These are phyloP conservation scores for Nemania sp. DNA, from an alignment of 2,329 filamentous ascomycete genomes.

Conservation along the genomic window DNA sequence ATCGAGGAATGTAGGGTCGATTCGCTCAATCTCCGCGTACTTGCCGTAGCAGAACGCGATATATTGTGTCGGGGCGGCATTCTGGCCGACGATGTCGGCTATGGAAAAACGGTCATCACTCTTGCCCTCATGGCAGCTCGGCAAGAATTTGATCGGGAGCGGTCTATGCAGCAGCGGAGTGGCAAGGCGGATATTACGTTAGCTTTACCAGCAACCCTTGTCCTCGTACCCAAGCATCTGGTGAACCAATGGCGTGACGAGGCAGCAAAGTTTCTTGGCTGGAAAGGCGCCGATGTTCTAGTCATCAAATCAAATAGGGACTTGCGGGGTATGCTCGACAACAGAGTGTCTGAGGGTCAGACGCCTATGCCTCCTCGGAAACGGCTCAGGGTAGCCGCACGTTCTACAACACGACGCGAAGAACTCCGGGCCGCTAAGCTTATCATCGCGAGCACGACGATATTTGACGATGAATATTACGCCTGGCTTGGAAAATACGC, in stretches of 20 bases:
- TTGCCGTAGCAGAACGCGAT: slow-evolving; percentile 37
- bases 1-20: slow-evolving; percentile 44
- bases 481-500: slow-evolving; percentile 25
- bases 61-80: slow-evolving; percentile 43
- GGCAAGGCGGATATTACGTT: slow-evolving; percentile 19
- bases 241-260: slow-evolving; percentile 46
- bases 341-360: not conserved
- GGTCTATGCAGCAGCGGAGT: slow-evolving; percentile 28
- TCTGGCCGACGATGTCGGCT: slow-evolving; percentile 49
- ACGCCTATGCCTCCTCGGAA: not conserved
- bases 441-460: slow-evolving; percentile 42
- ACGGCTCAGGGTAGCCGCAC: not conserved
- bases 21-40: slow-evolving; percentile 40
- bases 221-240: slow-evolving; percentile 47
- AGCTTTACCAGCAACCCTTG: slow-evolving; percentile 43
- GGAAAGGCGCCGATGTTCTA: slow-evolving; percentile 30
- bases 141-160: slow-evolving; percentile 24
- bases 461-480: slow-evolving; percentile 34
- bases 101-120: slow-evolving; percentile 49
- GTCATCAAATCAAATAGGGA: slow-evolving; percentile 29
- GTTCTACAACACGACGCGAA: not conserved
- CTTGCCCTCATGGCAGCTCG: slow-evolving; percentile 44
- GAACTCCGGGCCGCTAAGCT: slow-evolving; percentile 41
- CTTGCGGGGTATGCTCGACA: slow-evolving; percentile 9
- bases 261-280: slow-evolving; percentile 39